Evolutionary conservation across 2,329 filamentous ascomycete species (phyloP), one percentile per base, ranked within the genome.

Genomic region (Xenoacremonium recifei): DNA sequence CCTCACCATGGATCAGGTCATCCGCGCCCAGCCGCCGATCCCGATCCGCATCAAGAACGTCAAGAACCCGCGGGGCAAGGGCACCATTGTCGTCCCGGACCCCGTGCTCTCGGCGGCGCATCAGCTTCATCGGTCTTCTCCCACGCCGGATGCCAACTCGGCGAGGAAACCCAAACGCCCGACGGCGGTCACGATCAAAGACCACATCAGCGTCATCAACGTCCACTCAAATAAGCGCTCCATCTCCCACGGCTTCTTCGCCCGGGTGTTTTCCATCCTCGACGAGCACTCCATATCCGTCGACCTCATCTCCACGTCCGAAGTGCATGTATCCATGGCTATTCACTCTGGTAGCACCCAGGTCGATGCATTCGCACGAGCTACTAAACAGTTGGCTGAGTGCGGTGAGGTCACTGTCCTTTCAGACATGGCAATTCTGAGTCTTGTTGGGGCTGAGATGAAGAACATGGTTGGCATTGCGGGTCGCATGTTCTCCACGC

Each of bases 151-250:
- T 13, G 45, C 36, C n/a, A 38, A 42, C 11, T 40, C 47, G 6
- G 42, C 48, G 42, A 77, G 76, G 57, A 80, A 79, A 42, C 85
- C 85, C 12, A 89, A 86, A 68, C 75, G 87, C 30, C 88, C 88
- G 18, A 93, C 88, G 3, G 88, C 93, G 6, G 92, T 99, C 15
- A 99, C 93, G 11, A 95, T 96, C 72, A 99, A 99, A 73, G 88
- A 93, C 68, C 87, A 90, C 62, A 97, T 99, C 62, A 85, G 92
- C 35, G 90, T 99, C 52, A 89, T 99, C 60, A 99, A 99, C 68
- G 89, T 99, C 34, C 92, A 97, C 75, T 95, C 89, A 40, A 97
- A 99, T 73, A 95, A 95, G 72, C 85, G 92, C 50, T 95, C 92
- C 7, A 87, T 96, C 50, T 95, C 92, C 1, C 93, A 97, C 64